Evolutionary conservation across 2,329 filamentous ascomycete species (phyloP).

Genomic region (Cercospora sesami): DNA sequence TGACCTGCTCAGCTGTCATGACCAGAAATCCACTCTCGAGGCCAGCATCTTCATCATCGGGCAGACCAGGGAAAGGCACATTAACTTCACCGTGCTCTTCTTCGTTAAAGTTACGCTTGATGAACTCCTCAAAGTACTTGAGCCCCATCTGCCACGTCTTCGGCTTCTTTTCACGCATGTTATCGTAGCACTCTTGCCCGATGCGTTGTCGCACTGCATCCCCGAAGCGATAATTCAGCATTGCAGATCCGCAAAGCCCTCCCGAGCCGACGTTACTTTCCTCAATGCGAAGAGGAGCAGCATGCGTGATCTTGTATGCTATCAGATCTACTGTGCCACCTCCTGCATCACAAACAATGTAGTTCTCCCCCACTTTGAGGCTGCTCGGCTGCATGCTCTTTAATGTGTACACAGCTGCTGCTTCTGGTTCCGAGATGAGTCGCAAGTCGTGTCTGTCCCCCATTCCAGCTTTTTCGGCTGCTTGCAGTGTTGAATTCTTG

Average conservation of each 20-base stretch:
- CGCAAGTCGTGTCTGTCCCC: constrained; percentile 68
- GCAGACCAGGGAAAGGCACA: constrained; percentile 72
- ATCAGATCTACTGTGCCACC: constrained; percentile 65
- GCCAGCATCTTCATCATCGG: constrained; percentile 73
- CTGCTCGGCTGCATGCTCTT: constrained; percentile 77
- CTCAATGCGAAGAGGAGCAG: constrained; percentile 70
- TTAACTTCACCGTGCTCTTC: constrained; percentile 67
- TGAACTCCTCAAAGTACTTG: constrained; percentile 79
- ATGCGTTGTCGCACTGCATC: constrained; percentile 70
- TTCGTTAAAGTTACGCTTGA: constrained; percentile 81
- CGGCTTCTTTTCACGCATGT: constrained; percentile 74
- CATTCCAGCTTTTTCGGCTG: constrained; percentile 77
- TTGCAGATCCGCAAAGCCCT: constrained; percentile 73
- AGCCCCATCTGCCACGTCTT: constrained; percentile 70
- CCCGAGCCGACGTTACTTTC: constrained; percentile 79
- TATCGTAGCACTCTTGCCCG: constrained; percentile 64
- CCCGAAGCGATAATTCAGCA: constrained; percentile 78
- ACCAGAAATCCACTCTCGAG: constrained; percentile 75
- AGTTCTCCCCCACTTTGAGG: constrained; percentile 64
- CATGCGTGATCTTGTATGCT: constrained; percentile 75
- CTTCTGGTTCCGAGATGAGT: constrained; percentile 79
- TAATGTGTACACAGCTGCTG: constrained; percentile 75
- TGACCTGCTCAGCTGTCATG: constrained; percentile 69
- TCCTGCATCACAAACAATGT: constrained; percentile 58
- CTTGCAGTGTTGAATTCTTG: constrained; percentile 78